Conservation (phyloP, 2,329 filamentous ascomycete species). For the Stylonectria norvegica region DNA sequence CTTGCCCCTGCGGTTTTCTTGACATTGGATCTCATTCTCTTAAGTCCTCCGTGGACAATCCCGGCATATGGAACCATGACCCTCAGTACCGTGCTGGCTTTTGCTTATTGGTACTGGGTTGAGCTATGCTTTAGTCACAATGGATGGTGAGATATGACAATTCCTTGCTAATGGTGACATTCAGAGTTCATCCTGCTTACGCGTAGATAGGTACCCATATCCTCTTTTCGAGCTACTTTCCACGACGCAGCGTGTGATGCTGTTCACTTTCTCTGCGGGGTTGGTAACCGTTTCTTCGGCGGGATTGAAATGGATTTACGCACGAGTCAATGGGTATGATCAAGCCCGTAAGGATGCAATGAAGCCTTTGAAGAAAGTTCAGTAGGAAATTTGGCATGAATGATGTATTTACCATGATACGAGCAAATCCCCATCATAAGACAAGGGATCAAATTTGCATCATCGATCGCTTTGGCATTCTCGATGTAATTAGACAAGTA, state of each 20-base stretch:
- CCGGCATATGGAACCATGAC: conserved; percentile 55
- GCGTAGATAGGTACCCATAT: conserved; percentile 68
- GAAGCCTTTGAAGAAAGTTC: conserved; percentile 31
- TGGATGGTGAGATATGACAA: conserved; percentile 52
- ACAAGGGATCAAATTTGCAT: too few relatives aligned
- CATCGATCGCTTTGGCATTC: too few relatives aligned
- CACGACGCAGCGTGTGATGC: conserved; percentile 59
- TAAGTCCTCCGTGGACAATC: conserved; percentile 71
- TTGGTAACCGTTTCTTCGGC: conserved; percentile 70
- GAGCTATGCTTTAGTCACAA: conserved; percentile 68
- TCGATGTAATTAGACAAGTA: too few relatives aligned
- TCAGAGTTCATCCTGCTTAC: conserved; percentile 8
- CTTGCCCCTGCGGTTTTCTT: conserved; percentile 63
- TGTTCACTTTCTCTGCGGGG: conserved; percentile 68
- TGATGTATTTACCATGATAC: neutral
- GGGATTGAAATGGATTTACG: conserved; percentile 67
- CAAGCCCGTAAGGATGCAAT: conserved; percentile 28
- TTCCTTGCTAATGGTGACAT: neutral
- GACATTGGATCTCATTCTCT: conserved; percentile 60
- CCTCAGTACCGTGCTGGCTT: conserved; percentile 57
- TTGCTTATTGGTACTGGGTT: conserved; percentile 74
- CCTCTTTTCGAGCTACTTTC: conserved; percentile 72
- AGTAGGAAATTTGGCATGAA: conserved; percentile 13
- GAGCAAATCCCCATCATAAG: too few relatives aligned
- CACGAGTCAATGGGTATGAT: conserved; percentile 58